A percentile compares a stretch with the other conserved stretches of the same genome.
Conservation (phyloP, 164 flowering plant species). For the Chloranthus sessilifolius region DNA sequence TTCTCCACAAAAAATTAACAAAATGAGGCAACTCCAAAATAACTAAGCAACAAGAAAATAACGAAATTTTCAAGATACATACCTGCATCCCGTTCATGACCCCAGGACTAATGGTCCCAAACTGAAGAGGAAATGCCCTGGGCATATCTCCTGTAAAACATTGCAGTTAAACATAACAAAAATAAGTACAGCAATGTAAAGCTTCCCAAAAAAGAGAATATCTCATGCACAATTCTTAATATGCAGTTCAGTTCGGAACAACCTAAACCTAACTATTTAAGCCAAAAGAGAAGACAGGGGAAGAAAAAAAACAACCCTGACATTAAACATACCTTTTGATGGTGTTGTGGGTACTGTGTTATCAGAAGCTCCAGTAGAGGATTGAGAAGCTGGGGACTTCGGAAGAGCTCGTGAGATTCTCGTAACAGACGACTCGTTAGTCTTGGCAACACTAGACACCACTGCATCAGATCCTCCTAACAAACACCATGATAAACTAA, state of each 20-base stretch:
- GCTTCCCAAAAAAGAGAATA: background rate
- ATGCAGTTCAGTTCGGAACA: background rate
- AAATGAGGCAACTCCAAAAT: background rate
- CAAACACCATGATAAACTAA: too few species aligned
- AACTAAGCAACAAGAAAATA: background rate
- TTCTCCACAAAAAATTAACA: background rate
- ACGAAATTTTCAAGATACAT: background rate
- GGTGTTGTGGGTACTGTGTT: conserved; percentile 37
- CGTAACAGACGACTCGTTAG: conserved; percentile 31
- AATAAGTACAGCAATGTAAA: conserved; percentile 1
- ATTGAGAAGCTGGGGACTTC: conserved; percentile 53
- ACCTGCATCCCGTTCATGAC: conserved; percentile 24
- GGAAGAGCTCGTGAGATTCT: conserved; percentile 44
- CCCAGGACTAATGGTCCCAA: conserved; percentile 18
- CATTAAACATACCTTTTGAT: conserved; percentile 38
- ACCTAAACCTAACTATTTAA: background rate
- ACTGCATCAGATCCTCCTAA: conserved; percentile 44
- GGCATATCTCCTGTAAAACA: conserved; percentile 45
- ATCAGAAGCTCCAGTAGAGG: conserved; percentile 37
- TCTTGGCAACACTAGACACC: conserved; percentile 25
- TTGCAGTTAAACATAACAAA: background rate
- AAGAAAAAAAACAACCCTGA: background rate
- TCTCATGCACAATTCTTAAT: background rate
- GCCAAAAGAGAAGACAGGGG: background rate
- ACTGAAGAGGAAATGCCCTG: conserved; percentile 14